Evolutionary conservation across 257 asterid species (phyloP).

Genomic region (Penstemon davidsonii): DNA sequence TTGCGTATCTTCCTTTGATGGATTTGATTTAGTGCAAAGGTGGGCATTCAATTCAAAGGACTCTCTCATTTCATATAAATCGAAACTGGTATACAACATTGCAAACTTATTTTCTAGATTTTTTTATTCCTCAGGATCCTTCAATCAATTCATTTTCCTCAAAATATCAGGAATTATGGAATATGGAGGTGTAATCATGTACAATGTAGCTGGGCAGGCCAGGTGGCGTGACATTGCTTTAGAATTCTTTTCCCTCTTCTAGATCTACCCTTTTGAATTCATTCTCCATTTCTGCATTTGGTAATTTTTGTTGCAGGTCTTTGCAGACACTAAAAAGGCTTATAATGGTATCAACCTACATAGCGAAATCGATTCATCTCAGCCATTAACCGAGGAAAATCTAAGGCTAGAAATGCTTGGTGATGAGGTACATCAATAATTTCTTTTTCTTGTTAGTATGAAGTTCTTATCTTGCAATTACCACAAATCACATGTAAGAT

Average conservation of each 20-base stretch:
- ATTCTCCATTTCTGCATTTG: conserved; percentile 23
- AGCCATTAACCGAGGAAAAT: conserved; percentile 36
- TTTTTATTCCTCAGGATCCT: too few relatives aligned
- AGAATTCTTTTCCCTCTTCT: conserved; percentile 14
- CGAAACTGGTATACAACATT: conserved; percentile 39
- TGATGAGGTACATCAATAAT: conserved; percentile 43
- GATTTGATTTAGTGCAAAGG: conserved; percentile 54
- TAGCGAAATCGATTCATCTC: conserved; percentile 28
- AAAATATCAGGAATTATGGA: conserved; percentile 50
- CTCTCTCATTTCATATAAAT: conserved; percentile 58
- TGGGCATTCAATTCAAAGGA: conserved; percentile 40
- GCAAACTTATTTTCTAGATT: neutral
- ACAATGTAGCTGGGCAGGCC: conserved; percentile 68
- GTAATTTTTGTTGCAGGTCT: conserved; percentile 43
- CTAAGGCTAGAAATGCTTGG: conserved; percentile 43
- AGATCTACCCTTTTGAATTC: conserved; percentile 20
- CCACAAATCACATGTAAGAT: neutral
- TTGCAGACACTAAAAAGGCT: conserved; percentile 35
- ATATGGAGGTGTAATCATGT: conserved; percentile 63
- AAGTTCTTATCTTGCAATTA: neutral
- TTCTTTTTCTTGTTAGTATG: conserved; percentile 11
- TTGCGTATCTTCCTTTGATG: conserved; percentile 8
- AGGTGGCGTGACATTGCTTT: conserved; percentile 50
- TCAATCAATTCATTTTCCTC: neutral
- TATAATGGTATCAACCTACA: conserved; percentile 22